A percentile compares a stretch with the other conserved stretches of the same genome.
These are phyloP conservation scores for Pachyrhizus erosus DNA, from an alignment of 306 rosid species.

Conservation along the genomic window DNA sequence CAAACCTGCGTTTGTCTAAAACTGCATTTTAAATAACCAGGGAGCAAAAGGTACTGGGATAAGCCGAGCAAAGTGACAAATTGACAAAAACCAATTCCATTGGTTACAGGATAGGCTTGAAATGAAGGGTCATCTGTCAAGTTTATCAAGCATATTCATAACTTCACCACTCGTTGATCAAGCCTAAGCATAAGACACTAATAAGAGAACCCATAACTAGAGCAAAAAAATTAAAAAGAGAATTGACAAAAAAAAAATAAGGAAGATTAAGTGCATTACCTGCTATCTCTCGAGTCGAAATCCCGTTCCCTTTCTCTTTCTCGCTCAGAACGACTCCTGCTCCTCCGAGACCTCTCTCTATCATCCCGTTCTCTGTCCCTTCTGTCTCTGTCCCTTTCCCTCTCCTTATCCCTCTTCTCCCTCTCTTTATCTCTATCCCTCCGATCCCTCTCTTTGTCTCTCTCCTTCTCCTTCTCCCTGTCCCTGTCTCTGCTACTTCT, in stretches of 20 bases:
- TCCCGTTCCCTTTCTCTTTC: constrained; percentile 74
- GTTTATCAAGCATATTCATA: no score
- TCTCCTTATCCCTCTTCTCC: background rate
- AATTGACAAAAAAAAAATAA: background rate
- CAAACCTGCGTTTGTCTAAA: no score
- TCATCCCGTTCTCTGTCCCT: constrained; percentile 26
- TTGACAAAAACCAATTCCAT: no score
- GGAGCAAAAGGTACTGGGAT: no score
- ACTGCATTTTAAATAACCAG: no score
- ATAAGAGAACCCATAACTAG: background rate
- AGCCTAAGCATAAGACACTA: no score
- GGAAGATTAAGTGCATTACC: constrained; percentile 49
- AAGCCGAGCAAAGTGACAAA: no score
- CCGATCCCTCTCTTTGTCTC: constrained; percentile 36
- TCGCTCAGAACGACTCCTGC: constrained; percentile 65
- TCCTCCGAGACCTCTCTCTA: constrained; percentile 63
- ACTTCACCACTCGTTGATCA: no score
- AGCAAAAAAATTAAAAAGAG: background rate
- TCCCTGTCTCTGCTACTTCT: constrained; percentile 47
- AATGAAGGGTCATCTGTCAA: no score
- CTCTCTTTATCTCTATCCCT: constrained; percentile 46
- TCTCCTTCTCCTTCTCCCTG: constrained; percentile 56
- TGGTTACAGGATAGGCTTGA: no score
- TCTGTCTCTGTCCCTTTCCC: constrained; percentile 21
- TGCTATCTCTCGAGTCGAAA: constrained; percentile 70